Percentiles rank a stretch among this genome's conserved stretches.
Conservation (phyloP, 164 flowering plant species). For the Taxillus chinensis region DNA sequence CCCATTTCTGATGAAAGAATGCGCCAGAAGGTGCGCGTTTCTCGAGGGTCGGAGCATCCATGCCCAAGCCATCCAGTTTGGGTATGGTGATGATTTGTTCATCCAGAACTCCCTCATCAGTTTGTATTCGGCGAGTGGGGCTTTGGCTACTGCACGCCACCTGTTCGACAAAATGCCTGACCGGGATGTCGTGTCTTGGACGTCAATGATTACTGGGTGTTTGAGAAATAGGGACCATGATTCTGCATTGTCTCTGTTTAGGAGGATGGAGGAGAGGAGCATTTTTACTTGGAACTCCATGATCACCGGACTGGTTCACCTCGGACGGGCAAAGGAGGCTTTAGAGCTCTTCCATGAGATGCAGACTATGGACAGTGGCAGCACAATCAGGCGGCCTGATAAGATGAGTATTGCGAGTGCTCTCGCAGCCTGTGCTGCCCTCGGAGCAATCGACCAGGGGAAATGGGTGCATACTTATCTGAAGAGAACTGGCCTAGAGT, state of each 20-base stretch:
- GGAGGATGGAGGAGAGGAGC: conserved; percentile 31
- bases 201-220: conserved; percentile 53
- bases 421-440: conserved; percentile 51
- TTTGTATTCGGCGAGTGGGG: conserved; percentile 29
- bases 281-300: conserved; percentile 56
- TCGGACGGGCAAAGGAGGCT: conserved; percentile 44
- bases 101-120: conserved; percentile 39
- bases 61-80: conserved; percentile 33
- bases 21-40: conserved; percentile 21
- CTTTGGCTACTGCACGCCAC: conserved; percentile 20
- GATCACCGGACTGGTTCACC: conserved; percentile 54
- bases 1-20: conserved; percentile 59
- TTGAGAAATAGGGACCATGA: conserved; percentile 54
- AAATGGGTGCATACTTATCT: conserved; percentile 57
- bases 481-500: conserved; percentile 34
- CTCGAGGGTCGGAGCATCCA: conserved; percentile 34
- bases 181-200: conserved; percentile 71
- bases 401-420: conserved; percentile 47
- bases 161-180: conserved; percentile 54
- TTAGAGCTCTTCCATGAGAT: conserved; percentile 44
- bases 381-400: conserved; percentile 28
- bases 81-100: conserved; percentile 31
- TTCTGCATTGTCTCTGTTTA: conserved; percentile 38
- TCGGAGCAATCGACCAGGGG: conserved; percentile 58
- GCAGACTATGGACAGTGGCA: conserved; percentile 20